These are phyloP conservation scores for Tagetes patula DNA, from an alignment of 129 eudicot genomes.

Conservation along the genomic window DNA sequence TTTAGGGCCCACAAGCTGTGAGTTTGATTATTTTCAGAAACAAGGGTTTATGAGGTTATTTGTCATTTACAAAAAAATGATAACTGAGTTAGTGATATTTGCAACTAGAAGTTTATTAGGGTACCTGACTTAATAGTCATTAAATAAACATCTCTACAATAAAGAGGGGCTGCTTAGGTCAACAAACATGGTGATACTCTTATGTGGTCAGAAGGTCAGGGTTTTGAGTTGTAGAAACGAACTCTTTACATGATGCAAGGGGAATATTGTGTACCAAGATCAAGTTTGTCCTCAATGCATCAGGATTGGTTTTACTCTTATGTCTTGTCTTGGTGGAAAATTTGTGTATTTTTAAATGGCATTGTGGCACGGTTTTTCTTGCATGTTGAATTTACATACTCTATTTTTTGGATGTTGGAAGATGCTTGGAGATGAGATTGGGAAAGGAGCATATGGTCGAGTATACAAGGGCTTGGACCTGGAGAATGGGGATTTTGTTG, in stretches of 20 bases:
- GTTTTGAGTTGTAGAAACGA: not conserved
- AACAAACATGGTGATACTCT: not conserved
- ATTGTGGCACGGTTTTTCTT: conserved; percentile 15
- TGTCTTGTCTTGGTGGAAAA: not conserved
- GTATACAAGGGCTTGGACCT: conserved; percentile 98
- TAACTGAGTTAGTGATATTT: not conserved
- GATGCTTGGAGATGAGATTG: conserved; percentile 99
- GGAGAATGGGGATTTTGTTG: conserved; percentile 98
- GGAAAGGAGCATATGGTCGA: conserved; percentile 98
- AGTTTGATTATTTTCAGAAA: conserved; percentile 2
- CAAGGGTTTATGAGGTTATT: conserved; percentile 7
- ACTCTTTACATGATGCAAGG: not conserved
- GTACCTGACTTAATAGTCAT: not conserved
- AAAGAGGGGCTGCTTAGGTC: not conserved
- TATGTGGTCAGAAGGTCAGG: not conserved
- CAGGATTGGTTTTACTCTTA: conserved; percentile 12
- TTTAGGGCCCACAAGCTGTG: not conserved
- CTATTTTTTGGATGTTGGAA: conserved; percentile 27
- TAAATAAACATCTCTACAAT: not conserved
- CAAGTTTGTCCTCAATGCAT: not conserved
- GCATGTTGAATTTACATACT: conserved; percentile 22
- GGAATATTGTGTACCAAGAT: not conserved
- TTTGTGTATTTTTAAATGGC: not conserved
- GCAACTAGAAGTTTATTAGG: not conserved
- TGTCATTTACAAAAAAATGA: not conserved